Base-by-base conservation (phyloP, 495 filamentous ascomycete genomes). In the Bryoglossum gracile region DNA sequence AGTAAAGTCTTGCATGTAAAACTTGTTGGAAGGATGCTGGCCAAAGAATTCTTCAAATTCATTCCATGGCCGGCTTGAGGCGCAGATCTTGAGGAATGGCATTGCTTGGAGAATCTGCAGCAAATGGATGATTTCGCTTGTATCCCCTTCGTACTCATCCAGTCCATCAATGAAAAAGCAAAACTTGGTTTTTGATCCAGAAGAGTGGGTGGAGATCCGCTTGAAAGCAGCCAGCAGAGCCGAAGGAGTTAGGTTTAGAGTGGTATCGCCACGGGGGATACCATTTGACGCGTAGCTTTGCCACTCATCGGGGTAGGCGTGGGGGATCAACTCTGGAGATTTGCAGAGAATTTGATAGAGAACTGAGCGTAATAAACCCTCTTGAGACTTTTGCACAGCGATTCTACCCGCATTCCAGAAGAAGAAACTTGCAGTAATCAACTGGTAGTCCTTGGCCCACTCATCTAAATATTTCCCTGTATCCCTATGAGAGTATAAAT, bases 371-470 rank as follows among this genome's bases (percentile, higher is more conserved):
- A 69, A 41, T 14, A 74, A 57, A 3, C 70, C 70, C 43, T 66
- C 58, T 47, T 65, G 61, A 0, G 65, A 64, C 38, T 65, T 71
- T 36, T 74, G 69, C 24, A 68, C 48, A n/a, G 37, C 34, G 33
- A 14, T 1, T 3, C 54, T 66, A 3, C 69, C 69, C 1, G 57
- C 50, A 37, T 65, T 59, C 56, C 66, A 71, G 50, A 72, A 67
- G 53, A 63, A 74, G 49, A 63, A 65, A 21, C 48, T 55, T 9
- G 62, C 61, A 33, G 55, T 63, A 13, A 66, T 43, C 1, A 71
- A 45, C 9, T 61, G 48, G 34, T 54, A 53, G 0, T 49, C 56
- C 2, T 22, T 25, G 3, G 63, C 35, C 65, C 65, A 69, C 13
- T 1, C 19, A 1, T 0, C n/a, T 3, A 1, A 67, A 33, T 1